Base-by-base conservation (phyloP, 163 green algal species). In the Chlamydomonas reinhardtii region DNA sequence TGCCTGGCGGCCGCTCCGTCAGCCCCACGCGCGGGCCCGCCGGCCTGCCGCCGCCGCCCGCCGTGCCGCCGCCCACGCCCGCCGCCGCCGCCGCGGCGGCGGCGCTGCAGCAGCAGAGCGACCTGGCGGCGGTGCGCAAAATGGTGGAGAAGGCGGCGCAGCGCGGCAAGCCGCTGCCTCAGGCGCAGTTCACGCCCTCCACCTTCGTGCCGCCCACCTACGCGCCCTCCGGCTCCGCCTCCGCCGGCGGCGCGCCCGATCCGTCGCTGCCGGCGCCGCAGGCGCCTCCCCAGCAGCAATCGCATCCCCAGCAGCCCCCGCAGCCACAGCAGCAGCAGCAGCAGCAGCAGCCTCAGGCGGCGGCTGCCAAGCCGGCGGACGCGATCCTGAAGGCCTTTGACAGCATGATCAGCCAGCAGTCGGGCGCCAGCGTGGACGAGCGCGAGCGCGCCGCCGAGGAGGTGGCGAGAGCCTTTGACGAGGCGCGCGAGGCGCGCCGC, bases 141-240 rank as follows among this genome's bases (percentile, higher is more conserved):
- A 71, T 77, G 52, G 79, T 85, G 48, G 79, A 85, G 79, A 85
- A 85, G 79, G 79, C 79, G 24, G 79, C 79, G 32, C 79, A 85
- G 52, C 66, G 79, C 9, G 79, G 24, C 52, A 77, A 71, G 31
- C 14, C 32, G 32, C 4, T 65, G 31, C 20, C 65, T 8, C 68
- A 32, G 32, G 68, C 79, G 11, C 32, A 48, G 25, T 85, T 77
- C 15, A 68, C 78, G 34, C 79, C 79, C 4, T 72, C 79, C 16
- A 52, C 31, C 17, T 85, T 85, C 34, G 65, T 76, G 77, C 77
- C 66, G n/a, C 64, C 76, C 64, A 35, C 14, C 64, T 37, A 71
- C 64, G 9, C 29, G 29, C 29, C 27, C 15, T 34, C 64, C 3
- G 29, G 29, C 2, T 66, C 59, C 20, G 25, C 25, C 24, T 29